Base-by-base conservation (phyloP, 2,329 filamentous ascomycete genomes). In the Aspergillus oerlinghausenensis region DNA sequence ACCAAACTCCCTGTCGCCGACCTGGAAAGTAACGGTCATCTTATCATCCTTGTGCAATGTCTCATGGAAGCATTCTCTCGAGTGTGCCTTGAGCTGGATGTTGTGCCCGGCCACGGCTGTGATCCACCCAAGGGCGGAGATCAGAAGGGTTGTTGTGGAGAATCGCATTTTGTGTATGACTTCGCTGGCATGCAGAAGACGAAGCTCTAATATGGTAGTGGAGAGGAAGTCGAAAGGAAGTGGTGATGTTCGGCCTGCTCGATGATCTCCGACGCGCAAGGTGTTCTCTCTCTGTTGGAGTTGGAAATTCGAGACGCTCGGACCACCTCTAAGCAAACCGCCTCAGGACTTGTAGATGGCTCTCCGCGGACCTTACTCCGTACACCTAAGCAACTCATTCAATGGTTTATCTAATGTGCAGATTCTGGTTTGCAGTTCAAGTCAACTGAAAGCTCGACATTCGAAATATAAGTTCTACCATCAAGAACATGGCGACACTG, bases 11-110 rank as follows among this genome's bases (percentile, higher is more conserved):
- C 93, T 83, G 74, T 99, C 94, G 72, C 94, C 94, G 57, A 97
- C 93, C 80, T 97, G 94, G 82, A 95, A 99, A 29, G 92, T 96
- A 58, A 99, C 92, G 8, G 92, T 97, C 94, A 99, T 99, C 77
- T 88, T 90, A 80, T 99, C 94, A 76, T 96, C 94, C 74, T 84
- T 85, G 80, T 96, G 93, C 58, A 99, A 86, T 67, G 82, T 77
- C 80, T 99, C 94, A 81, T 96, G 90, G 83, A 97, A 99, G 82
- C 94, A 99, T 81, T 99, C 94, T 77, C 92, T 86, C 71, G 91
- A 90, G 78, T 99, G 92, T 67, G 92, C 88, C 61, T 88, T 88
- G 70, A 99, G 87, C 75, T 94, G 90, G 77, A 99, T 97, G 81
- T 95, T 97, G 84, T 99, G 94, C 67, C 90, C 91, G 64, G 84